phyloP scores from a whole-genome alignment of 345 rosid genomes.

The Populus pruinosa region DNA sequence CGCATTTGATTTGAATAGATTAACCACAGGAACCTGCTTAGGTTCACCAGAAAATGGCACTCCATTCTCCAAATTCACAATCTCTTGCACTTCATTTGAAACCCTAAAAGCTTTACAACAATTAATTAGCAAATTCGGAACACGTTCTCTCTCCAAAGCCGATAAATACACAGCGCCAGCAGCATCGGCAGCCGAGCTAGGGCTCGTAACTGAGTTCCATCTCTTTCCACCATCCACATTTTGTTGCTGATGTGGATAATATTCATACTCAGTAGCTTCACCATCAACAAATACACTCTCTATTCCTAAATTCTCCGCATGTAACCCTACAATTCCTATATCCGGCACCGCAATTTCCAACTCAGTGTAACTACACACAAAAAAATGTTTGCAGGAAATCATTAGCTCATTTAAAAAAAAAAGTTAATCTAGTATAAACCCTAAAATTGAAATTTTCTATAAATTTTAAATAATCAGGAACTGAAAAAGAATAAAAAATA shows the following conservation, averaged over 20 bases:
- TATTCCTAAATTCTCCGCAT: conserved; percentile 89
- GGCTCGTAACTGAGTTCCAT: conserved; percentile 52
- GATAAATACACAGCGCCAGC: conserved; percentile 61
- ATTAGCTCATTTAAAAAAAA: not conserved
- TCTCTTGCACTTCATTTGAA: conserved; percentile 52
- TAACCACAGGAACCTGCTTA: conserved; percentile 54
- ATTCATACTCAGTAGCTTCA: conserved; percentile 81
- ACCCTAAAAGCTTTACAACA: conserved; percentile 86
- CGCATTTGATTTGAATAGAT: not conserved
- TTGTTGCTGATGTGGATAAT: conserved; percentile 72
- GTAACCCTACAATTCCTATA: conserved; percentile 82
- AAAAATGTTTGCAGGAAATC: not conserved
- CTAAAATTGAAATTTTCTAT: not conserved
- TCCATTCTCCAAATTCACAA: conserved; percentile 48
- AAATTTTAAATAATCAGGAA: not conserved
- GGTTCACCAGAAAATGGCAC: conserved; percentile 52
- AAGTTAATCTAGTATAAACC: not conserved
- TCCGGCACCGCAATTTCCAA: conserved; percentile 90
- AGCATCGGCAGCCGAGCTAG: conserved; percentile 80
- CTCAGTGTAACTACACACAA: conserved; percentile 63
- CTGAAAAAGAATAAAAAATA: not conserved
- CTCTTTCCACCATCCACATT: conserved; percentile 47
- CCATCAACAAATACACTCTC: conserved; percentile 89
- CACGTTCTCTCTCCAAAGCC: conserved; percentile 61
- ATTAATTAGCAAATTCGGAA: conserved; percentile 77